A percentile compares a stretch with the other conserved stretches of the same genome.
These are phyloP conservation scores for Naganishia liquefaciens DNA, from an alignment of 1,284 basidiomycete species.

Conservation along the genomic window DNA sequence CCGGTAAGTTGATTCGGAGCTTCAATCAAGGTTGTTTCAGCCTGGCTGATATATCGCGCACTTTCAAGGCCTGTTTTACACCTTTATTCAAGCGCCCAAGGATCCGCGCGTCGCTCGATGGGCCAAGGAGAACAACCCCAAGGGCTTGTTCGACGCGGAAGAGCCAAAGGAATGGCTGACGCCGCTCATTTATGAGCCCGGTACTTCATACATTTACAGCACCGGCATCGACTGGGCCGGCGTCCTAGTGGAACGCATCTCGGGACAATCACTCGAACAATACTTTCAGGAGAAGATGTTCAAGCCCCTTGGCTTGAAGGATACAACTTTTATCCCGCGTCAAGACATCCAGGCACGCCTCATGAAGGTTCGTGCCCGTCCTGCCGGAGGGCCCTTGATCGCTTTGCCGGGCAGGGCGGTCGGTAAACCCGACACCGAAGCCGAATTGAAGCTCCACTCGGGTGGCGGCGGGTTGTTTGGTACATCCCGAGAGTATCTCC, in stretches of 20 bases:
- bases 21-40: slow-evolving; percentile 15
- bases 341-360: slow-evolving; percentile 33
- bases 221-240: slow-evolving; percentile 50
- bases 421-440: slow-evolving; percentile 14
- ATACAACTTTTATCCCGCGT: slow-evolving; percentile 41
- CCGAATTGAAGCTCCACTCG: slow-evolving; percentile 29
- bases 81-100: slow-evolving; percentile 24
- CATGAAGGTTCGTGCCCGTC: slow-evolving; percentile 16
- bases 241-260: slow-evolving; percentile 42
- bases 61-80: slow-evolving; percentile 18
- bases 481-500: slow-evolving; percentile 42
- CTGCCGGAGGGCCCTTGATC: slow-evolving; percentile 3
- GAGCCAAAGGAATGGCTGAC: slow-evolving; percentile 25
- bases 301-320: slow-evolving; percentile 41
- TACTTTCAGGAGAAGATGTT: slow-evolving; percentile 47
- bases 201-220: slow-evolving; percentile 40
- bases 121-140: slow-evolving; percentile 16
- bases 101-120: slow-evolving; percentile 28
- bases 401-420: slow-evolving; percentile 13
- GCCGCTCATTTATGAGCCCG: slow-evolving; percentile 44
- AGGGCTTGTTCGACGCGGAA: slow-evolving; percentile 11
- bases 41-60: background rate
- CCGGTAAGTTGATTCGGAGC: slow-evolving; percentile 37
- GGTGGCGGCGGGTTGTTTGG: slow-evolving; percentile 47
- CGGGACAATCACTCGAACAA: slow-evolving; percentile 41